phyloP scores from a whole-genome alignment of 1,139 yeast genomes.

The Saccharomyces hybrid region DNA sequence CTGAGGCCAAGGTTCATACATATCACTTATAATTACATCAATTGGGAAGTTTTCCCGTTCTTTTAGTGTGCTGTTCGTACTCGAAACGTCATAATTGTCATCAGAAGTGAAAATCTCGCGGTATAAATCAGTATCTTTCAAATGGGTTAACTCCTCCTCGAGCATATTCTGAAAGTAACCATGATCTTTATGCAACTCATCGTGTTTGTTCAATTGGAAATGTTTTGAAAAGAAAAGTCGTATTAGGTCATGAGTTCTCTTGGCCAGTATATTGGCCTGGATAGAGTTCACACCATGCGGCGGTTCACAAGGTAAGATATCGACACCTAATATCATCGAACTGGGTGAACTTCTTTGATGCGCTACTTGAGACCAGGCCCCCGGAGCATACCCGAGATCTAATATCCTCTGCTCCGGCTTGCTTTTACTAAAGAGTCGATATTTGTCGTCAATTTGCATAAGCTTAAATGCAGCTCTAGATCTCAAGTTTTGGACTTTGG shows the following conservation, averaged over 20 bases:
- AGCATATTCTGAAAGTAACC: constrained; percentile 23
- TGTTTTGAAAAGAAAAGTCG: constrained; percentile 46
- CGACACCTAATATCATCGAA: constrained; percentile 78
- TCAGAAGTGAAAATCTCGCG: constrained; percentile 12
- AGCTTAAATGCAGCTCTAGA: constrained; percentile 91
- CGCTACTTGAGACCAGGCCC: constrained; percentile 89
- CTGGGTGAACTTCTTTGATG: constrained; percentile 46
- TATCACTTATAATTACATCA: constrained; percentile 77
- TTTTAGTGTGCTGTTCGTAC: background rate
- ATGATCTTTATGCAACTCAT: constrained; percentile 21
- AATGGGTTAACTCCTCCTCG: constrained; percentile 10
- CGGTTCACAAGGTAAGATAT: constrained; percentile 68
- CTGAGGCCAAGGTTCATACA: constrained; percentile 71
- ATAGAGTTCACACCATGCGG: constrained; percentile 71
- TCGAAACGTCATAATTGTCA: constrained; percentile 4
- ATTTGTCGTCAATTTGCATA: constrained; percentile 58
- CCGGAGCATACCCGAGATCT: constrained; percentile 92
- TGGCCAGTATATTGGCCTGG: constrained; percentile 79
- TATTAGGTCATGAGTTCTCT: constrained; percentile 54
- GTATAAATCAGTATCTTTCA: constrained; percentile 11
- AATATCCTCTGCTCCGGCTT: constrained; percentile 45
- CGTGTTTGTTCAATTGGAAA: constrained; percentile 27
- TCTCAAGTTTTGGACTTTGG: constrained; percentile 53
- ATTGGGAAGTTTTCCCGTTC: constrained; percentile 34
- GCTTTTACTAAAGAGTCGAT: constrained; percentile 45